These are phyloP conservation scores for Aquilaria sinensis DNA, from an alignment of 345 rosid genomes.

Conservation along the genomic window DNA sequence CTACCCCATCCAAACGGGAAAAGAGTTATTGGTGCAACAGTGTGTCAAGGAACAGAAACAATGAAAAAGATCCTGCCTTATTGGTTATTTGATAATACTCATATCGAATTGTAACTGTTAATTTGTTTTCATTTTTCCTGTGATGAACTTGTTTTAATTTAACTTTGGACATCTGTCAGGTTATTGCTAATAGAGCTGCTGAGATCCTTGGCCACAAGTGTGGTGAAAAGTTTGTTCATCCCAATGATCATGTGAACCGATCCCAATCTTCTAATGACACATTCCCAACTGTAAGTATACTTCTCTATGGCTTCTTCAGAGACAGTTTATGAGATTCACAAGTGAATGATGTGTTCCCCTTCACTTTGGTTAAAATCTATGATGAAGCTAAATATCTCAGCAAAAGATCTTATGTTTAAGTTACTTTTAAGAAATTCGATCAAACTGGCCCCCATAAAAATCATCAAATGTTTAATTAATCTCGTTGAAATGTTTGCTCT, in stretches of 20 bases:
- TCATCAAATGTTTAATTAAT: not conserved
- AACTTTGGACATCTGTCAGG: slow-evolving; percentile 34
- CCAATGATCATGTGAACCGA: slow-evolving; percentile 96
- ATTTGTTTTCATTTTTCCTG: not conserved
- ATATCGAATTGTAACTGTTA: no score
- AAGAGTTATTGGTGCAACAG: no score
- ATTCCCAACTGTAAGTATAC: slow-evolving; percentile 76
- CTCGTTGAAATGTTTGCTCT: not conserved
- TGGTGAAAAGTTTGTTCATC: slow-evolving; percentile 89
- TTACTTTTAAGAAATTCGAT: no score
- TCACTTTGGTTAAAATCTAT: not conserved
- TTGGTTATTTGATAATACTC: no score
- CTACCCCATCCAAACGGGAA: no score
- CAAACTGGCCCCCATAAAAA: not conserved
- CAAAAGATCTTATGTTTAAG: no score
- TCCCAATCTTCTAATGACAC: slow-evolving; percentile 97
- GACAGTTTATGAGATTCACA: no score
- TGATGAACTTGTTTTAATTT: not conserved
- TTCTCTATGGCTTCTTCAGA: not conserved
- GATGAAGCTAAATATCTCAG: no score
- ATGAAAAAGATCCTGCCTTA: no score
- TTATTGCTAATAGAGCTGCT: slow-evolving; percentile 95
- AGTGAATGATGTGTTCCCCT: no score
- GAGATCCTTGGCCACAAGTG: slow-evolving; percentile 89
- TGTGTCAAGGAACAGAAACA: no score